Conservation (phyloP, 2,329 filamentous ascomycete species). For the Botrytis deweyae region DNA sequence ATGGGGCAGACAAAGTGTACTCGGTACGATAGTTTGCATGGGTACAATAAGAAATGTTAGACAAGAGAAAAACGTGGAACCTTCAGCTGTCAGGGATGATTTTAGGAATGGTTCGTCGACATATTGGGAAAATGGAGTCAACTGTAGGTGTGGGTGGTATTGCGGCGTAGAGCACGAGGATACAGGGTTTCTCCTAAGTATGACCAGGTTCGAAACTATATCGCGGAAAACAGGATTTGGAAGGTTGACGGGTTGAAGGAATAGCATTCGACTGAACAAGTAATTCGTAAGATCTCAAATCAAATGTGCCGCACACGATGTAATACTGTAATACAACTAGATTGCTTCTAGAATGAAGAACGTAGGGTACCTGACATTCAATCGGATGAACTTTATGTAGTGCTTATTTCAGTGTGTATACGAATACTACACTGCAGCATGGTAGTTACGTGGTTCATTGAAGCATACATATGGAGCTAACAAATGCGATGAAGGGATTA, state of each 20-base stretch:
- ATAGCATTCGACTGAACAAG: background rate
- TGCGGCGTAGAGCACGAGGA: conserved; percentile 19
- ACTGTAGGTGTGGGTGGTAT: conserved; percentile 4
- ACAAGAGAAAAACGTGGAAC: conserved; percentile 4
- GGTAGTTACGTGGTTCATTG: conserved; percentile 17
- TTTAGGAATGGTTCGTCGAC: background rate
- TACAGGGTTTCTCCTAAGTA: background rate
- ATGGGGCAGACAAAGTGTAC: background rate
- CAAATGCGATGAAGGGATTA: background rate
- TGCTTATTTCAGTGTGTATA: conserved; percentile 16
- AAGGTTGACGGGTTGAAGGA: conserved; percentile 6
- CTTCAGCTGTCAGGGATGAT: conserved; percentile 17
- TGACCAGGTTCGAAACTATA: background rate
- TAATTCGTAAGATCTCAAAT: conserved; percentile 17
- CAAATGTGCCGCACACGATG: conserved; percentile 16
- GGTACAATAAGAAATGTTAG: background rate
- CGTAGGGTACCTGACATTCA: background rate
- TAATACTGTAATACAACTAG: background rate
- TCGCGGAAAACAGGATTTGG: conserved; percentile 8
- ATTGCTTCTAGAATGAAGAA: conserved; percentile 14
- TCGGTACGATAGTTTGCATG: background rate
- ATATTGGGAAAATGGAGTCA: background rate
- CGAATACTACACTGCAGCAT: conserved; percentile 22
- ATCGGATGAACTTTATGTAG: conserved; percentile 5
- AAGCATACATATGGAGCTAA: background rate